A percentile compares a stretch with the other conserved stretches of the same genome.
phyloP scores from a whole-genome alignment of 2,329 filamentous ascomycete genomes.

The Huntiella bhutanensis region DNA sequence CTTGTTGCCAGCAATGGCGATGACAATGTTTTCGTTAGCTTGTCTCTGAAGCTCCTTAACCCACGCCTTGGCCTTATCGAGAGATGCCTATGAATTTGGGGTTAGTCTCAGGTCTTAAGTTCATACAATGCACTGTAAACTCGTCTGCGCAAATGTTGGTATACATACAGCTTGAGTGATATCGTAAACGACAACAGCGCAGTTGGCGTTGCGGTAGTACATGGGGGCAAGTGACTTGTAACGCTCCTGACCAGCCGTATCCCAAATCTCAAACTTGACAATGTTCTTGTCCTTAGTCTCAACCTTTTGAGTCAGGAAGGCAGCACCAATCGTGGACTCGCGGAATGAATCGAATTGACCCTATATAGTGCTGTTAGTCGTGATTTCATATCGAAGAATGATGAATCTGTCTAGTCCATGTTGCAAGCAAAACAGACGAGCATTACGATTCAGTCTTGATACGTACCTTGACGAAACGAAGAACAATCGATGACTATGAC shows the following conservation, averaged over 20 bases:
- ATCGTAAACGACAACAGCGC: constrained; percentile 96
- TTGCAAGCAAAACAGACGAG: background rate
- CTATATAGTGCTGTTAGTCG: constrained; percentile 25
- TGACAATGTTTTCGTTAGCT: constrained; percentile 99
- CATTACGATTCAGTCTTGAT: background rate
- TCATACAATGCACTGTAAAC: background rate
- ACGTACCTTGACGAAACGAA: constrained; percentile 90
- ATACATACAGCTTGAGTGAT: constrained; percentile 87
- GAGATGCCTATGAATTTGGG: constrained; percentile 47
- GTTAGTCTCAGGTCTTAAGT: constrained; percentile 10
- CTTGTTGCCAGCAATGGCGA: constrained; percentile 94
- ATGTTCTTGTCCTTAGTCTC: constrained; percentile 95
- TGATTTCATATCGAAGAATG: background rate
- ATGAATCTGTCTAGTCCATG: background rate
- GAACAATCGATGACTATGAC: constrained; percentile 74
- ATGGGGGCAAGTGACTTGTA: constrained; percentile 98
- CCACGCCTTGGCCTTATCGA: constrained; percentile 99
- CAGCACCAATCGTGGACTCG: constrained; percentile 94
- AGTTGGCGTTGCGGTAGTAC: constrained; percentile 99
- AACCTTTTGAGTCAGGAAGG: constrained; percentile 97
- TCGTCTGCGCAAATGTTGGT: background rate
- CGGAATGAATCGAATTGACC: constrained; percentile 97
- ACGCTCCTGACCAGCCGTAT: constrained; percentile 92
- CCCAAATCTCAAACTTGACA: constrained; percentile 99
- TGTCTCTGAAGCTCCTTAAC: constrained; percentile 97